Percentiles rank a stretch among this genome's conserved stretches.
phyloP scores from a whole-genome alignment of 1,284 basidiomycete genomes.

The Cryptococcus neoformans region DNA sequence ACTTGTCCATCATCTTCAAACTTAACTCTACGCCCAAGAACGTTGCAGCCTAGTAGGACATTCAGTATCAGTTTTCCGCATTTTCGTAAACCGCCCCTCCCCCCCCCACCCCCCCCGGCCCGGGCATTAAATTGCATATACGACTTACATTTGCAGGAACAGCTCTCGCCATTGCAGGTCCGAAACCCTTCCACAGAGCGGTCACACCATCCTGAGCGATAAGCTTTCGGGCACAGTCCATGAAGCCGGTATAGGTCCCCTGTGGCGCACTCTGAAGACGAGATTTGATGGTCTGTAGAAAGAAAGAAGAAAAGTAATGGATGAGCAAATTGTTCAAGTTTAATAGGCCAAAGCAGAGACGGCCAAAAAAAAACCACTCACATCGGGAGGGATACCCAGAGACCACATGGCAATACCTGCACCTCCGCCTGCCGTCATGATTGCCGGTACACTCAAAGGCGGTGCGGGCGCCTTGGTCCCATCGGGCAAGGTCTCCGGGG shows the following conservation, averaged over 20 bases:
- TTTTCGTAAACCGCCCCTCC: no score
- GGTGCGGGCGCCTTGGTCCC: constrained; percentile 69
- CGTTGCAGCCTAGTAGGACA: constrained; percentile 32
- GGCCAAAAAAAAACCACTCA: constrained; percentile 51
- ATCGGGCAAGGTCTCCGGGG: constrained; percentile 28
- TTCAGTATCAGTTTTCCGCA: background rate
- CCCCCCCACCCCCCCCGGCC: no score
- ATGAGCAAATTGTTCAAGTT: no score
- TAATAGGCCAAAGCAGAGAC: background rate
- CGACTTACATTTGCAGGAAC: constrained; percentile 57
- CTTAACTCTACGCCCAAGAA: constrained; percentile 51
- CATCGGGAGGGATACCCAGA: constrained; percentile 91
- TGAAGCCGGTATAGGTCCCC: constrained; percentile 89
- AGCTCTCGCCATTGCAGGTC: constrained; percentile 89
- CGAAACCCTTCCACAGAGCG: constrained; percentile 96
- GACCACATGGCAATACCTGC: constrained; percentile 99
- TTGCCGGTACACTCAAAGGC: constrained; percentile 80
- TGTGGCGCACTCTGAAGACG: constrained; percentile 94
- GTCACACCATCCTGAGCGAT: constrained; percentile 85
- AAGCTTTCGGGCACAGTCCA: constrained; percentile 91
- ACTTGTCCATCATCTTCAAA: constrained; percentile 46
- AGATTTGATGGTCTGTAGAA: constrained; percentile 82
- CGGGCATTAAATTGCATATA: background rate
- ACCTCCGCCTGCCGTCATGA: constrained; percentile 88
- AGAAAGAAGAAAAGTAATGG: background rate